Conservation (phyloP, 208 protist species). For the Leishmania tropica region DNA sequence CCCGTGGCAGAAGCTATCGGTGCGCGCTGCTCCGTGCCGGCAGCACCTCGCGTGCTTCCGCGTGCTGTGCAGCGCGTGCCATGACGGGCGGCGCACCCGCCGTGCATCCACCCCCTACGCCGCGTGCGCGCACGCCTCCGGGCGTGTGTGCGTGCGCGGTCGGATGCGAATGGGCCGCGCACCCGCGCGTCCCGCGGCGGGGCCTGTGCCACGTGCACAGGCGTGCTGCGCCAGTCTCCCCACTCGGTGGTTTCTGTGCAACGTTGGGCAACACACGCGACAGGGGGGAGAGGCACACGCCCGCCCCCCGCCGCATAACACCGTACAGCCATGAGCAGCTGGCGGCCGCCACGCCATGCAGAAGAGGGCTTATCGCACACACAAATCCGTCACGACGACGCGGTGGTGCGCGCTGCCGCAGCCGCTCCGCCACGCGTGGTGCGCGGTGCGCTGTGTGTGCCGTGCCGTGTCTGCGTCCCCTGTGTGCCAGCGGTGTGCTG, state of each 20-base stretch:
- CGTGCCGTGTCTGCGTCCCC: not conserved
- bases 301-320: conserved; percentile 12
- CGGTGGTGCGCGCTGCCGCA: conserved; percentile 31
- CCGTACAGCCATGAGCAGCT: conserved; percentile 34
- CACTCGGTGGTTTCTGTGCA: conserved; percentile 28
- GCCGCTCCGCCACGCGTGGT: conserved; percentile 26
- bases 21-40: conserved; percentile 9
- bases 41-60: conserved; percentile 9
- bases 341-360: conserved; percentile 34
- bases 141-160: not conserved
- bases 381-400: conserved; percentile 25
- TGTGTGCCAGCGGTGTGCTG: conserved; percentile 10
- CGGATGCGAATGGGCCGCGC: conserved; percentile 18
- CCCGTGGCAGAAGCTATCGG: conserved; percentile 27
- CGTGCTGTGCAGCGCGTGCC: conserved; percentile 11
- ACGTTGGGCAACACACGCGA: conserved; percentile 28
- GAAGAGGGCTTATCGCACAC: conserved; percentile 26
- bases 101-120: conserved; percentile 24
- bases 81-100: conserved; percentile 28
- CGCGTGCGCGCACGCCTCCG: not conserved
- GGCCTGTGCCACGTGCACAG: conserved; percentile 21
- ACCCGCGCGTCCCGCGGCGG: conserved; percentile 18
- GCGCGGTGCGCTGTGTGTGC: conserved; percentile 14
- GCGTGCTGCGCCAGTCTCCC: conserved; percentile 29
- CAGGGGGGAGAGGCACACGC: not conserved